Evolutionary conservation across 2,329 filamentous ascomycete species (phyloP), one percentile per base, ranked within the genome.

Genomic region (Orbilia brochopaga): DNA sequence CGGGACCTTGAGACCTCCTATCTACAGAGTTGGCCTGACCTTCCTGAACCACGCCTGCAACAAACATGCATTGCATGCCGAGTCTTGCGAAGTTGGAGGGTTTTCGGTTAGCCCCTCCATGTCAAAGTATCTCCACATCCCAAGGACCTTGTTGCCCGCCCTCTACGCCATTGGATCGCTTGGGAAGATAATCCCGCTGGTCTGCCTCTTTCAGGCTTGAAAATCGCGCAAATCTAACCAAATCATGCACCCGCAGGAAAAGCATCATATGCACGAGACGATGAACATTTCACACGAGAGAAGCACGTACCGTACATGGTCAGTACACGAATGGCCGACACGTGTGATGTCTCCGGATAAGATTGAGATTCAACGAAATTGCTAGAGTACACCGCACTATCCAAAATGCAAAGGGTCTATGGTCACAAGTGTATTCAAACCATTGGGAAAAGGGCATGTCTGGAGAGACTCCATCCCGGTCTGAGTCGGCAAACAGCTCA

Each of bases 181-280:
- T 72, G 60, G 55, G 37, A 55, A 23, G 55, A 72, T 72, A 72
- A 72, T 72, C 67, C 67, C 67, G 67, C 60, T 65, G 50, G 60
- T 65, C 59, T 65, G 60, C 60, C 59, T 72, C 51, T 65, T 52
- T 44, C 60, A 50, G 40, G 46, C 32, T 56, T 37, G 67, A 72
- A 72, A 72, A 72, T 72, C 67, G 67, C 67, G 67, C 67, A 72
- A 72, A 72, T 72, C 60, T 56, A 72, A 60, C 67, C 52, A 64
- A 51, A 59, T 57, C 53, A 37, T 63, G 58, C 46, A 52, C 56
- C 44, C 52, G 40, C 27, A 72, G 55, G 50, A 65, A 51, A 57
- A 48, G 59, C 58, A 56, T 60, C 27, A 23, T 24, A 54, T 17
- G 23, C 35, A 30, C 8, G 6, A n/a, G 19, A 35, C 11, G 17